A percentile compares a stretch with the other conserved stretches of the same genome.
Conservation (phyloP, 179 eudicot genomes). For the Actinidia arguta region DNA sequence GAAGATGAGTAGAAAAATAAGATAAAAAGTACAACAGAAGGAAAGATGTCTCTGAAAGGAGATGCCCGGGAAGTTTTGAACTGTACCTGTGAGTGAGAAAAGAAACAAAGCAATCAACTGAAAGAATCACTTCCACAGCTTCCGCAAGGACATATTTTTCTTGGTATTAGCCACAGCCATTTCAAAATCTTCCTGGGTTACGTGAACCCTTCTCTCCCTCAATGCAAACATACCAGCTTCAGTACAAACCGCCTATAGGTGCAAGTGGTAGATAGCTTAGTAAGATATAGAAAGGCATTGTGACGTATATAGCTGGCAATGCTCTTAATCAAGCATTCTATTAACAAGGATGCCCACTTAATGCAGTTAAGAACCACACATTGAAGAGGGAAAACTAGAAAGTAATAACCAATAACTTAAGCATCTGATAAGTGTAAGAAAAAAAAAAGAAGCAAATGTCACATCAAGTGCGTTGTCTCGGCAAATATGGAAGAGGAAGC, state of each 20-base stretch:
- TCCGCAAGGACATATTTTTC: conserved; percentile 39
- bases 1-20: no score
- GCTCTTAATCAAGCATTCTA: neutral
- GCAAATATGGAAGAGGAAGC: no score
- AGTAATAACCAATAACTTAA: no score
- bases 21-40: no score
- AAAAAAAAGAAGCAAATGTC: no score
- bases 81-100: neutral
- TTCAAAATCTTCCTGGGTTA: conserved; percentile 44
- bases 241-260: conserved; percentile 33
- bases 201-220: conserved; percentile 47
- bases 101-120: neutral
- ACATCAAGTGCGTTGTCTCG: no score
- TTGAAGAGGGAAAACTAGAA: no score
- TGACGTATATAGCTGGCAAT: no score
- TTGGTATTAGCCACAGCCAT: conserved; percentile 44
- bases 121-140: conserved; percentile 37
- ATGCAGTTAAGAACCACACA: no score
- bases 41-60: neutral
- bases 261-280: neutral
- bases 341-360: neutral
- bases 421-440: no score
- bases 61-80: neutral
- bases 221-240: conserved; percentile 47
- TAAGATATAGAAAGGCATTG: neutral